A percentile compares a stretch with the other conserved stretches of the same genome.
These are phyloP conservation scores for Cryoendolithus antarcticus DNA, from an alignment of 2,329 filamentous ascomycete species.

Conservation along the genomic window DNA sequence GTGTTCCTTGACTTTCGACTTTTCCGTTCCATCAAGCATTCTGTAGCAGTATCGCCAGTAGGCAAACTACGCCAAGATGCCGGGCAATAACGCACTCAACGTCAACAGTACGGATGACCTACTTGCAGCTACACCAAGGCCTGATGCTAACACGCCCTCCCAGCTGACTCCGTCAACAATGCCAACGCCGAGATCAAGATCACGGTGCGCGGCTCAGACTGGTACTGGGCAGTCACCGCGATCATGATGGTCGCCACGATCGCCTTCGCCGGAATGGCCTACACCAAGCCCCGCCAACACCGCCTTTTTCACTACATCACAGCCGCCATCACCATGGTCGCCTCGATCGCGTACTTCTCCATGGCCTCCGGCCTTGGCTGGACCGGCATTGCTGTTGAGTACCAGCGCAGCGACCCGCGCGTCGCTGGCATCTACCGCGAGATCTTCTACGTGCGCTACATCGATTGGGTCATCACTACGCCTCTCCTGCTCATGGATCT, in stretches of 20 bases:
- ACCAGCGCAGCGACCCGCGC: constrained; percentile 31
- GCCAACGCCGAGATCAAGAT: constrained; percentile 40
- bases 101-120: constrained; percentile 27
- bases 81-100: constrained; percentile 33
- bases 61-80: constrained; percentile 3
- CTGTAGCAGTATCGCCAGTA: no score
- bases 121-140: not conserved
- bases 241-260: constrained; percentile 46
- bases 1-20: no score
- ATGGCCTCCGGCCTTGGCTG: constrained; percentile 57
- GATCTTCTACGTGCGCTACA: constrained; percentile 49
- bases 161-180: constrained; percentile 35
- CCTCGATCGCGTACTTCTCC: constrained; percentile 51
- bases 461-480: constrained; percentile 42
- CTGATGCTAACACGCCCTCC: constrained; percentile 3
- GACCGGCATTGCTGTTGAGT: constrained; percentile 51
- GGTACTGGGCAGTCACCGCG: constrained; percentile 48
- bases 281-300: constrained; percentile 42
- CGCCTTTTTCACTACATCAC: constrained; percentile 56
- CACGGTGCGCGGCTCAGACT: constrained; percentile 47
- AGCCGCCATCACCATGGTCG: constrained; percentile 44
- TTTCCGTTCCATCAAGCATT: no score
- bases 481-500: constrained; percentile 51
- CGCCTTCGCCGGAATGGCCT: constrained; percentile 39
- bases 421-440: constrained; percentile 43